Evolutionary conservation across 768 basidiomycete species (phyloP).

Genomic region (Rhodotorula paludigena): DNA sequence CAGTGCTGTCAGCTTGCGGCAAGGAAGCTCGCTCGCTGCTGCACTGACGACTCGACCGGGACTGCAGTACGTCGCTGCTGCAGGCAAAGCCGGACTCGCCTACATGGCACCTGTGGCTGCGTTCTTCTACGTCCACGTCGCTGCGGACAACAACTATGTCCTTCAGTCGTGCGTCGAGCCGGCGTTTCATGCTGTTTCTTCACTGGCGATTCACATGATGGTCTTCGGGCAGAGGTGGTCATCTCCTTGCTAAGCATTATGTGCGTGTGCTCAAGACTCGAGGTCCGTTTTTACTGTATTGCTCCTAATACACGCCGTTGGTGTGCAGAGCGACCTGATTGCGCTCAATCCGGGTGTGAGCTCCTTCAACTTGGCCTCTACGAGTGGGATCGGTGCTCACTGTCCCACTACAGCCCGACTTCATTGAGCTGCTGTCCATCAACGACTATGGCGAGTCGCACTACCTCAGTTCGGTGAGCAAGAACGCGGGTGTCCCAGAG

Average conservation of each 20-base stretch:
- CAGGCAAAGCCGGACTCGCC: background rate
- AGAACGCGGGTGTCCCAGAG: background rate
- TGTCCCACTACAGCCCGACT: background rate
- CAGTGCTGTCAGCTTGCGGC: no score
- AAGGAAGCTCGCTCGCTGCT: background rate
- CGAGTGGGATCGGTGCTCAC: no score
- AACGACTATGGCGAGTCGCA: conserved; percentile 26
- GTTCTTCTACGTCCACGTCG: conserved; percentile 25
- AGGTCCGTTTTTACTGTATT: background rate
- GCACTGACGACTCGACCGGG: background rate
- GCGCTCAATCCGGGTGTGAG: background rate
- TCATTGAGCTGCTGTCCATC: conserved; percentile 19
- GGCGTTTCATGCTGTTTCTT: background rate
- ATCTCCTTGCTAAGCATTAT: conserved; percentile 8
- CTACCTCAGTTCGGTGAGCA: conserved; percentile 13
- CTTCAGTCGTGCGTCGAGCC: background rate
- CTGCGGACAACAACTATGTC: conserved; percentile 24
- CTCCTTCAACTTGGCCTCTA: background rate
- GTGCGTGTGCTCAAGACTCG: background rate
- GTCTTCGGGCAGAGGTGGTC: no score
- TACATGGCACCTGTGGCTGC: conserved; percentile 10
- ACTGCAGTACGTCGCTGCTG: background rate
- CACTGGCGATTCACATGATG: background rate
- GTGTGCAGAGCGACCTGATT: conserved; percentile 10
- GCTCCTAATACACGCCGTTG: background rate